Conservation (phyloP, 1,139 yeast genomes). For the Saccharomyces hybrid region DNA sequence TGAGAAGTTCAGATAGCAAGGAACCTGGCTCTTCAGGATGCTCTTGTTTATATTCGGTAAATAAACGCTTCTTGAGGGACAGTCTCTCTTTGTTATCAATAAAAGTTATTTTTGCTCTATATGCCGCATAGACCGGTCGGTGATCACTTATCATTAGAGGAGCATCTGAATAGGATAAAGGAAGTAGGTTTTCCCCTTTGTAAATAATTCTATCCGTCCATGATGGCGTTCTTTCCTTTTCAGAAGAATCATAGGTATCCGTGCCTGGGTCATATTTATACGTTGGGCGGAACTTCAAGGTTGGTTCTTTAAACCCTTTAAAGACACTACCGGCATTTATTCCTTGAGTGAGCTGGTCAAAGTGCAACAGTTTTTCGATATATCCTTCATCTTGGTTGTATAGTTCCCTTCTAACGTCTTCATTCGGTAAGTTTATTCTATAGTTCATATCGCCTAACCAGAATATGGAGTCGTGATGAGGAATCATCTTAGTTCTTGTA, state of each 20-base stretch:
- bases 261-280: constrained; percentile 88
- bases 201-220: constrained; percentile 92
- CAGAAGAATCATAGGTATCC: constrained; percentile 71
- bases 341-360: constrained; percentile 73
- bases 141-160: constrained; percentile 72
- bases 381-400: constrained; percentile 41
- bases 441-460: constrained; percentile 95
- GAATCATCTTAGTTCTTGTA: constrained; percentile 44
- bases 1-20: not conserved
- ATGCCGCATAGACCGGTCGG: constrained; percentile 81
- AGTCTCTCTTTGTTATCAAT: constrained; percentile 52
- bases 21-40: constrained; percentile 21
- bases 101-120: constrained; percentile 53
- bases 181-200: constrained; percentile 46
- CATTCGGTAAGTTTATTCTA: constrained; percentile 64
- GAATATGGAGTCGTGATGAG: constrained; percentile 75
- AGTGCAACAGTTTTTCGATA: constrained; percentile 48
- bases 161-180: constrained; percentile 52
- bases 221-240: constrained; percentile 88
- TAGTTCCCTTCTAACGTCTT: constrained; percentile 46
- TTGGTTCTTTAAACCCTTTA: constrained; percentile 68
- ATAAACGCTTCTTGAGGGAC: constrained; percentile 44
- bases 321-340: constrained; percentile 66
- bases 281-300: constrained; percentile 76
- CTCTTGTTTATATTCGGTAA: constrained; percentile 40